Base-by-base conservation (phyloP, 768 basidiomycete species). In the Tephrocybe sp. region DNA sequence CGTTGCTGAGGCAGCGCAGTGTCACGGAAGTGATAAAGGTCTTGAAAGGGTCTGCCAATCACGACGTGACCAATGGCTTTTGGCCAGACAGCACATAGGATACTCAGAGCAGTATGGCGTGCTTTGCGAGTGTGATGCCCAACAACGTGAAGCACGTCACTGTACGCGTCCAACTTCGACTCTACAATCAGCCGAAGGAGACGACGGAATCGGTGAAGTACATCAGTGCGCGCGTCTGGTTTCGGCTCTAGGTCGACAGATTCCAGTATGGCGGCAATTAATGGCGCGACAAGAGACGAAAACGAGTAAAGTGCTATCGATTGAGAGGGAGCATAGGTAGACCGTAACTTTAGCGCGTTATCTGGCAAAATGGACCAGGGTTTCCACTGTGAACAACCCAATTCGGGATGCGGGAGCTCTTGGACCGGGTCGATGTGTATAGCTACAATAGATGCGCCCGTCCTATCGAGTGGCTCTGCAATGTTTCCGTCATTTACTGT, bases 141-240 rank as follows among this genome's bases (percentile, higher is more conserved):
- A 23, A 84, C 70, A 30, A 90, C 74, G 54, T 88, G 82, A 9
- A 94, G 74, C 1, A 89, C 49, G 65, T 92, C 90, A 38, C 82
- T 71, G 61, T 85, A 84, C 3, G 79, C 73, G 63, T 92, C 89
- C 0, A 77, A 72, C 61, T 91, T 92, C 30, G 73, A 67, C 20
- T 66, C 69, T 13, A 82, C 64, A 22, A 91, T 73, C 14, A 77
- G 63, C 20, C 71, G 66, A 23, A 92, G 60, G 12, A 92, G 68
- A 11, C 74, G 73, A 55, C 76, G 73, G 43, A 87, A 72, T 12
- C 76, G 73, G 55, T 81, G 69, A 16, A 74, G 56, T 3, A 73
- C 72, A 41, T 77, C 72, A 17, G 62, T 55, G 13, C 62, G 63
- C 48, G 62, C 50, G 45, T 68, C 58, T 43, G 63, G 45, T 35